Evolutionary conservation across 2,329 filamentous ascomycete species (phyloP), one percentile per base, ranked within the genome.

Genomic region (Sordariomycetes sp.): DNA sequence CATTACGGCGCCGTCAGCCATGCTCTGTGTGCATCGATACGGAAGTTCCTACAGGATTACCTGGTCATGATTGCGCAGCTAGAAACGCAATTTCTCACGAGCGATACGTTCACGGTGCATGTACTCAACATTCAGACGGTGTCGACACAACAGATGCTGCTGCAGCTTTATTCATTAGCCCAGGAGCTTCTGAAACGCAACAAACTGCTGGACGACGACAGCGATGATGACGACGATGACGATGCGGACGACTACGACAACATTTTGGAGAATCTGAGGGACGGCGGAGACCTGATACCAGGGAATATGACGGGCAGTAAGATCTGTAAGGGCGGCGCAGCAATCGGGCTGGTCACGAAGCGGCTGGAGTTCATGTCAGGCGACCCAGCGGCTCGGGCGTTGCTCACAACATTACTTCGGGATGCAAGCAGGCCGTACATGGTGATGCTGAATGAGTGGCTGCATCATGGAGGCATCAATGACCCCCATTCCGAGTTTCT

Each of bases 401-500:
- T 98, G 15, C 69, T 98, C 9, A 92, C 86, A 9, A 82, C 80
- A 4, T 61, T 98, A 19, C 59, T 98, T 27, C 74, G 86, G 36
- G 90, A 96, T 56, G 82, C 90, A 2, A 95, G 88, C 49, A 76
- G 82, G 36, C 92, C 92, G 1, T 98, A 98, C 54, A 95, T 96
- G 88, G 73, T 75, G 27, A 98, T 98, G 92, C 65, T 98, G 40
- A 98, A 98, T 50, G 90, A 96, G 55, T 98, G 92, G 92, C 66
- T 98, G 12, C 92, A 98, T 51, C 90, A 94, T 50, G 92, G 92
- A 25, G 86, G 82, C 32, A 96, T 98, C 56, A 86, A 83, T 49
- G 92, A 98, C 54, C 86, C 88, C 1, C 90, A 96, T 54, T 75
- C 80, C 2, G 92, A 98, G 55, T 98, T 98, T 46, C 63, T 98